Evolutionary conservation across 257 asterid species (phyloP).

Genomic region (Lycium ferocissimum): DNA sequence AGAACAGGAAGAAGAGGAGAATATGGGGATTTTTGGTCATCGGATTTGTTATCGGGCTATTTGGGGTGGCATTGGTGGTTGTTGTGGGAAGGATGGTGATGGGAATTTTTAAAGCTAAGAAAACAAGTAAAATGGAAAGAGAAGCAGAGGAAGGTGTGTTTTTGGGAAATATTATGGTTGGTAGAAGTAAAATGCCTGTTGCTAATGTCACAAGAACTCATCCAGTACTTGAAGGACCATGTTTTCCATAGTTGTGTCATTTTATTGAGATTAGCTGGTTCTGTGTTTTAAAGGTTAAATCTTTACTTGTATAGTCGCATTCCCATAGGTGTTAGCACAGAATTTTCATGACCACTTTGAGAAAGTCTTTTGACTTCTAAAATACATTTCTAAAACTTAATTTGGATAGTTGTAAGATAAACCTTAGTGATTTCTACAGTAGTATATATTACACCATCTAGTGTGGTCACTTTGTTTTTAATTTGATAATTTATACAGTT

Average conservation of each 20-base stretch:
- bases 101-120: constrained; percentile 47
- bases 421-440: too few species aligned
- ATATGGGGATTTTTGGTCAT: constrained; percentile 52
- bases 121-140: constrained; percentile 52
- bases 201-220: constrained; percentile 72
- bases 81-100: constrained; percentile 41
- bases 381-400: too few species aligned
- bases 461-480: too few species aligned
- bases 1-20: constrained; percentile 41
- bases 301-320: not conserved
- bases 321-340: not conserved
- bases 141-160: constrained; percentile 73
- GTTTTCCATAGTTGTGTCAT: constrained; percentile 45
- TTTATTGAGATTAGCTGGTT: not conserved
- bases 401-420: too few species aligned
- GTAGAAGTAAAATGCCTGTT: constrained; percentile 72
- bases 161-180: constrained; percentile 56
- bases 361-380: too few species aligned
- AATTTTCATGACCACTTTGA: not conserved
- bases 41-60: constrained; percentile 56
- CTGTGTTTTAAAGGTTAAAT: not conserved
- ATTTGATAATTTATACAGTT: too few species aligned
- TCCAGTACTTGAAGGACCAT: constrained; percentile 62
- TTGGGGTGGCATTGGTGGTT: constrained; percentile 51
- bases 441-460: too few species aligned